Conservation (phyloP, 805 yeast species). For the Ogataea pilisensis region DNA sequence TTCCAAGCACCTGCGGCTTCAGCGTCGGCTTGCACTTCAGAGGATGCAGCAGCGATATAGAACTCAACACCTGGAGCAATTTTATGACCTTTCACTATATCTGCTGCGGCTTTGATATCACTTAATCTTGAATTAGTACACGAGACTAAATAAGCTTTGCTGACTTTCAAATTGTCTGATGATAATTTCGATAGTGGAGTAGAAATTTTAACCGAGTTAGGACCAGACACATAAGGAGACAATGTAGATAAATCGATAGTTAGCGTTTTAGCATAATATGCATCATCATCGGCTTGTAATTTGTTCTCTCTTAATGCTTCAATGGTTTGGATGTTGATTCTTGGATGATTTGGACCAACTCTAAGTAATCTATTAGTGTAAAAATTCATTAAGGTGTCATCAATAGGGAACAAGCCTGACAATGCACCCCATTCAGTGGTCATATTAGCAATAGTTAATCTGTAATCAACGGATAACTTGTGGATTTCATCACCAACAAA, state of each 20-base stretch:
- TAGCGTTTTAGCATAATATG: conserved; percentile 84
- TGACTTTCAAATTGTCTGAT: conserved; percentile 64
- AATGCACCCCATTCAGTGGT: conserved; percentile 99
- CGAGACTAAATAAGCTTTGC: conserved; percentile 96
- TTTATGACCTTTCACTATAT: conserved; percentile 73
- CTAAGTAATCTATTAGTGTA: conserved; percentile 58
- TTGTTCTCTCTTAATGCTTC: conserved; percentile 41
- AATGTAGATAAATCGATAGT: conserved; percentile 74
- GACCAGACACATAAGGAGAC: conserved; percentile 91
- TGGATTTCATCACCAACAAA: conserved; percentile 80
- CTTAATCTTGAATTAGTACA: conserved; percentile 94
- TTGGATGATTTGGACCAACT: conserved; percentile 59
- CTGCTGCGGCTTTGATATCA: conserved; percentile 93
- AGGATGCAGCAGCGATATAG: conserved; percentile 96
- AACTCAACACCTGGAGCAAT: conserved; percentile 89
- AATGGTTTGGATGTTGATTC: conserved; percentile 65
- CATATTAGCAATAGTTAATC: conserved; percentile 94
- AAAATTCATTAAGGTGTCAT: conserved; percentile 69
- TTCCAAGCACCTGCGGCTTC: conserved; percentile 92
- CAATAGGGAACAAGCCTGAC: conserved; percentile 97
- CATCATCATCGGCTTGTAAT: conserved; percentile 63
- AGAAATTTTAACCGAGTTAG: conserved; percentile 93
- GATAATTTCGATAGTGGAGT: conserved; percentile 74
- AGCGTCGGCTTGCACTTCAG: conserved; percentile 89
- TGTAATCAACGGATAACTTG: conserved; percentile 69